These are phyloP conservation scores for Teratosphaeria pseudoeucalypti DNA, from an alignment of 2,329 filamentous ascomycete genomes.

Conservation along the genomic window DNA sequence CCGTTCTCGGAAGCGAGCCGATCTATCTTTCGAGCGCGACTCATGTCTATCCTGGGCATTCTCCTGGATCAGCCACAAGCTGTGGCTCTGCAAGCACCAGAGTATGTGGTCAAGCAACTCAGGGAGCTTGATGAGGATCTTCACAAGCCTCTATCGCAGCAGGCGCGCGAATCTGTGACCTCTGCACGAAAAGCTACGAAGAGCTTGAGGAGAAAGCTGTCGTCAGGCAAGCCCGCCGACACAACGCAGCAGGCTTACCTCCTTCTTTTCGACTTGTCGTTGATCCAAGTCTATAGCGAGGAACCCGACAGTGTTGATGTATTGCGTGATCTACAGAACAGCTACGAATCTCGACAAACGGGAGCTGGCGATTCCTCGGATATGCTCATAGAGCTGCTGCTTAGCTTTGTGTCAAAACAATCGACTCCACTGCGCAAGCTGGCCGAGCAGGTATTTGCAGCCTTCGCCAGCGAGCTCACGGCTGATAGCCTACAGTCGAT, in stretches of 20 bases:
- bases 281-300: constrained; percentile 83
- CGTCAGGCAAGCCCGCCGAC: background rate
- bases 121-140: constrained; percentile 1
- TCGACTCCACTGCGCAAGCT: constrained; percentile 78
- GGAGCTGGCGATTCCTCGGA: constrained; percentile 45
- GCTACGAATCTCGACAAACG: constrained; percentile 47
- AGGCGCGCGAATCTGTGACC: constrained; percentile 9
- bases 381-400: constrained; percentile 72
- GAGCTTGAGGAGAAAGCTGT: constrained; percentile 3
- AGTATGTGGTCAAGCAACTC: background rate
- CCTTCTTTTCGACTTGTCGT: constrained; percentile 70
- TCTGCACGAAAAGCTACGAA: constrained; percentile 10
- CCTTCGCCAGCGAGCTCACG: constrained; percentile 67
- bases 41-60: constrained; percentile 45
- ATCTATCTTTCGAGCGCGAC: constrained; percentile 43
- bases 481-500: constrained; percentile 58
- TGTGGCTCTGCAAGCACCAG: constrained; percentile 11
- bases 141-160: constrained; percentile 3
- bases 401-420: constrained; percentile 80
- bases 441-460: constrained; percentile 76
- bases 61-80: constrained; percentile 29
- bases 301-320: constrained; percentile 77
- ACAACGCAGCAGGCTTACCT: constrained; percentile 47
- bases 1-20: constrained; percentile 31
- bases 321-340: constrained; percentile 69